phyloP scores from a whole-genome alignment of 441 rosid species.

The Pelargonium fulgidum region DNA sequence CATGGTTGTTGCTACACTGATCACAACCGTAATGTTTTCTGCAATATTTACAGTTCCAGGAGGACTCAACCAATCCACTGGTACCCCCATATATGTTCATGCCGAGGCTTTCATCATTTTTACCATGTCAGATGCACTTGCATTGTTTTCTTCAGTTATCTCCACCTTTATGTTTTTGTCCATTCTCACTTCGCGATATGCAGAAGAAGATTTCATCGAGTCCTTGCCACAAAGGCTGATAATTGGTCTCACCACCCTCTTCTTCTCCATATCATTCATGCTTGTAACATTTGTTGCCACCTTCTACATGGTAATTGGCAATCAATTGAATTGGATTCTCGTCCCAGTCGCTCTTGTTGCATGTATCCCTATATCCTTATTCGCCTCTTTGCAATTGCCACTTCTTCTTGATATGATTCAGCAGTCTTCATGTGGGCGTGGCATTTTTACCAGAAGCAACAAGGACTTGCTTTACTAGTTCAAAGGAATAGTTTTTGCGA shows the following conservation, averaged over 20 bases:
- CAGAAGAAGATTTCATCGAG: neutral
- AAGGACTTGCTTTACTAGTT: neutral
- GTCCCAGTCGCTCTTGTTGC: neutral
- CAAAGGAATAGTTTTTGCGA: no score
- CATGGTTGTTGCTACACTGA: slow-evolving; percentile 15
- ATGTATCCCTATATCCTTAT: neutral
- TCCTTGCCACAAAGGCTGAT: slow-evolving; percentile 9
- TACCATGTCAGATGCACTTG: slow-evolving; percentile 4
- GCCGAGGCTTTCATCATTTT: neutral
- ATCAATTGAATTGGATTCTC: neutral
- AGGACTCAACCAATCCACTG: slow-evolving; percentile 2
- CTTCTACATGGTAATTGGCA: slow-evolving; percentile 7
- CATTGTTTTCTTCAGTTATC: slow-evolving; percentile 13
- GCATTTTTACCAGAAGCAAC: slow-evolving; percentile 1
- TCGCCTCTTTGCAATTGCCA: slow-evolving; percentile 1
- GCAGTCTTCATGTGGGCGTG: neutral
- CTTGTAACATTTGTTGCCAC: slow-evolving; percentile 9
- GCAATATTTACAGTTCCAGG: slow-evolving; percentile 16
- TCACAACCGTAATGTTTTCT: slow-evolving; percentile 14
- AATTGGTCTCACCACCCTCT: slow-evolving; percentile 10
- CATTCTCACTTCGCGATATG: slow-evolving; percentile 14
- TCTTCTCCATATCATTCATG: slow-evolving; percentile 13
- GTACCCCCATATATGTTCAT: neutral
- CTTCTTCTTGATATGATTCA: slow-evolving; percentile 2
- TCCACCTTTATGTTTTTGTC: slow-evolving; percentile 16